Evolutionary conservation across 768 basidiomycete species (phyloP).

Genomic region (Crucibulum laeve): DNA sequence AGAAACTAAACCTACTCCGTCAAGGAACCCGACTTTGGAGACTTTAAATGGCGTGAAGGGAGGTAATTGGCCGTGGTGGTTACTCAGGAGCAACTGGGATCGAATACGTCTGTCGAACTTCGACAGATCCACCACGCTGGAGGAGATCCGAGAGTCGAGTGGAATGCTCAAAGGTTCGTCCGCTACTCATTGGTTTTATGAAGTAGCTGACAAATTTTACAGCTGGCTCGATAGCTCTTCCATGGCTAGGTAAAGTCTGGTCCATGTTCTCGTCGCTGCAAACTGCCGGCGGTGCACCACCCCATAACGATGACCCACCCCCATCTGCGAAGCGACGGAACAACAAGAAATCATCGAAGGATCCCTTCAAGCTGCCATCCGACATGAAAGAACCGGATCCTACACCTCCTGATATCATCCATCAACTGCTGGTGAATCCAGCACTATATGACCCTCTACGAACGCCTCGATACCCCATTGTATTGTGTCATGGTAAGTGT

Average conservation of each 20-base stretch:
- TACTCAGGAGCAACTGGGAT: conserved; percentile 18
- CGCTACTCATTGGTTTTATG: background rate
- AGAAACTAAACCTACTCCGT: background rate
- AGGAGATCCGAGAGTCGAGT: background rate
- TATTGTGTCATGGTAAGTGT: conserved; percentile 87
- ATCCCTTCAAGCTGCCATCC: conserved; percentile 11
- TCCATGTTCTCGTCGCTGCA: conserved; percentile 17
- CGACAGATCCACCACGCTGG: background rate
- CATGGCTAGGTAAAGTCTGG: conserved; percentile 21
- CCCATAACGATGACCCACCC: conserved; percentile 14
- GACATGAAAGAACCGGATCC: conserved; percentile 12
- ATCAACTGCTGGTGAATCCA: conserved; percentile 72
- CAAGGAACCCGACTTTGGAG: conserved; percentile 4
- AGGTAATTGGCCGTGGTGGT: conserved; percentile 25
- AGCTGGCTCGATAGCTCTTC: conserved; percentile 8
- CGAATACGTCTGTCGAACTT: conserved; percentile 3
- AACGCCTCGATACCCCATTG: conserved; percentile 83
- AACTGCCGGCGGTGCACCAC: conserved; percentile 2
- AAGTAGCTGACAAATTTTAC: background rate
- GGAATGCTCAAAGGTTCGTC: background rate
- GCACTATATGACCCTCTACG: conserved; percentile 74
- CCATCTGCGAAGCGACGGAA: conserved; percentile 9
- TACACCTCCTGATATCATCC: conserved; percentile 46
- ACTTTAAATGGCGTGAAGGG: conserved; percentile 12
- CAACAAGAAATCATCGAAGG: conserved; percentile 3